These are phyloP conservation scores for Rhododendron kiyosumense DNA, from an alignment of 148 eudicot species.

Conservation along the genomic window DNA sequence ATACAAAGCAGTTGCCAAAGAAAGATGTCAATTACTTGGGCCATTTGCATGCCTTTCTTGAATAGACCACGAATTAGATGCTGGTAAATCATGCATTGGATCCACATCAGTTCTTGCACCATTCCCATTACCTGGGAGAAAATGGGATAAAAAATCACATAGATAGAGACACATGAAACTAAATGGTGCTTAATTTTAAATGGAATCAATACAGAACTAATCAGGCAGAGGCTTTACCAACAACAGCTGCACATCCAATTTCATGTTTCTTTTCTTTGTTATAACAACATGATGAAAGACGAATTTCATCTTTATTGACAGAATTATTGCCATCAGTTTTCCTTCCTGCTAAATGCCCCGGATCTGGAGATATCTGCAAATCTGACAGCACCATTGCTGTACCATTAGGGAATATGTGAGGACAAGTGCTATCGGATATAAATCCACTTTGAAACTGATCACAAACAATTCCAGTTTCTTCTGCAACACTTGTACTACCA, in stretches of 20 bases:
- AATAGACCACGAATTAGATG: neutral
- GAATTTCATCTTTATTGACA: conserved; percentile 14
- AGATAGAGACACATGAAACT: neutral
- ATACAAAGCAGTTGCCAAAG: neutral
- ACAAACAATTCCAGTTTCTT: conserved; percentile 11
- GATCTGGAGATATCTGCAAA: conserved; percentile 15
- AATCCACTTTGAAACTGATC: neutral
- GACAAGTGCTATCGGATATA: conserved; percentile 6
- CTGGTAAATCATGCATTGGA: conserved; percentile 1
- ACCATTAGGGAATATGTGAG: neutral
- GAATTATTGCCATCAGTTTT: conserved; percentile 21
- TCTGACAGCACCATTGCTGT: neutral
- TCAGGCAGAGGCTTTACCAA: conserved; percentile 5
- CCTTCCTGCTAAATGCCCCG: conserved; percentile 5
- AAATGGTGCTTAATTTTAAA: neutral
- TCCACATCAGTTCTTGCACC: conserved; percentile 19
- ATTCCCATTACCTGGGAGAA: conserved; percentile 24
- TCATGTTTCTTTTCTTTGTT: conserved; percentile 22
- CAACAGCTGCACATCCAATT: neutral
- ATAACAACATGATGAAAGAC: conserved; percentile 9
- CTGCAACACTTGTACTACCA: conserved; percentile 12
- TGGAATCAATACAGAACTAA: neutral
- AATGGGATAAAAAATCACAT: neutral
- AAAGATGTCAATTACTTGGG: conserved; percentile 26
- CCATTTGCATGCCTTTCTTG: conserved; percentile 12